Evolutionary conservation across 176 grass and related monocot genomes (phyloP).

Genomic region (Chrysopogon serrulatus): DNA sequence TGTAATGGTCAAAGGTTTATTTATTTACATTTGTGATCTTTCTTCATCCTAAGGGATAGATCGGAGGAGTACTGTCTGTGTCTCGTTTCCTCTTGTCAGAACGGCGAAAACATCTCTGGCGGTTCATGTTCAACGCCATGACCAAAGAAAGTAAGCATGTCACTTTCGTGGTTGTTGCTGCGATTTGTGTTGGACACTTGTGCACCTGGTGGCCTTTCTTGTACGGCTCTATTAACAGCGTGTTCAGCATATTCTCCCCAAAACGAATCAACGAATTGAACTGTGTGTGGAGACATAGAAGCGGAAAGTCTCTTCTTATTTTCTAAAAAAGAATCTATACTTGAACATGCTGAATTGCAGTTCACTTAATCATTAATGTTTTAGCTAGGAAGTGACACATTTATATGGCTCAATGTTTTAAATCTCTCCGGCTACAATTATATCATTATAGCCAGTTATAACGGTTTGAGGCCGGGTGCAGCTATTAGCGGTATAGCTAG

Average conservation of each 20-base stretch:
- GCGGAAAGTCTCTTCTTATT: no score
- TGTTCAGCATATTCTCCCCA: not conserved
- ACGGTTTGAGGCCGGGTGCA: no score
- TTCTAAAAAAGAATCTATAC: no score
- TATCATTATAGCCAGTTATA: no score
- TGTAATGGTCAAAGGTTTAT: not conserved
- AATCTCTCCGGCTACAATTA: no score
- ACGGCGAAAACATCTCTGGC: not conserved
- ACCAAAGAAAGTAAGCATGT: not conserved
- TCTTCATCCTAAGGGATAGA: no score
- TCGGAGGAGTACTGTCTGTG: not conserved
- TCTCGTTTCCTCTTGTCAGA: not conserved
- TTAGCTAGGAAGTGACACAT: no score
- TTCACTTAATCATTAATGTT: no score
- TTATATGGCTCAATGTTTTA: no score
- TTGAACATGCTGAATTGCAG: not conserved
- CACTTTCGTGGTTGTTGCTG: constrained; percentile 4
- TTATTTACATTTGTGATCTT: not conserved
- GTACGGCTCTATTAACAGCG: not conserved
- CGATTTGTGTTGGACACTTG: not conserved
- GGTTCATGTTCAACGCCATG: not conserved
- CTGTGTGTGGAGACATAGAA: no score
- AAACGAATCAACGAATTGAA: not conserved
- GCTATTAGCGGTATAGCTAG: no score
- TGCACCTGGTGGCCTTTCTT: not conserved